Evolutionary conservation across 495 filamentous ascomycete genomes (phyloP), one percentile per base, ranked within the genome.

Genomic region (Cercophora sp.): DNA sequence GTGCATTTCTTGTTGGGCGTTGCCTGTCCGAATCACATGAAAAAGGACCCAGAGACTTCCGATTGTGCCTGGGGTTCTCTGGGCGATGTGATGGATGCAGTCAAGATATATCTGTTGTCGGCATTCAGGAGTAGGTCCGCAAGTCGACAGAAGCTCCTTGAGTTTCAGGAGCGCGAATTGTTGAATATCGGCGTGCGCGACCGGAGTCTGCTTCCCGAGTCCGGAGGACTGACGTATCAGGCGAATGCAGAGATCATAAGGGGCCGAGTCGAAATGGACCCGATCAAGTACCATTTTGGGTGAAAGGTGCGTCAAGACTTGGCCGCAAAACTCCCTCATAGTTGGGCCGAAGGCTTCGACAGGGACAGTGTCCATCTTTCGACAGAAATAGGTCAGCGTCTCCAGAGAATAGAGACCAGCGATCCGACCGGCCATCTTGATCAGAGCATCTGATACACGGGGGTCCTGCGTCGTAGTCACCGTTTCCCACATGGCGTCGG

Each of bases 401-500:
- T 74, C 66, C 18, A 78, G 69, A 0, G 72, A 62, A 50, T 87
- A 81, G 39, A 90, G 75, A 35, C 71, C 66, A 32, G 86, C 70
- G 24, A 91, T 86, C 16, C 77, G 76, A 5, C 59, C 65, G n/a
- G 91, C 77, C 87, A 96, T 94, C 13, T 65, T 64, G 49, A 95
- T 67, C 8, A 92, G 79, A 31, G 91, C 90, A 20, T 85, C 83
- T 15, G 89, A 86, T 29, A 92, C 83, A 46, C 90, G 79, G 10
- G 89, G 87, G 66, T 97, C 89, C 58, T 87, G 88, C 48, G 88
- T 93, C 22, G 85, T 84, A 2, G 82, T 84, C 18, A 95, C 79
- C 0, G 89, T 86, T 48, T 85, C 82, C 93, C 94, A 98, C 39
- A 96, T 80, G 9, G 80, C 76, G 57, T 96, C 87, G 3, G 87